Base-by-base conservation (phyloP, 495 filamentous ascomycete genomes). In the Lepidopterella palustris region DNA sequence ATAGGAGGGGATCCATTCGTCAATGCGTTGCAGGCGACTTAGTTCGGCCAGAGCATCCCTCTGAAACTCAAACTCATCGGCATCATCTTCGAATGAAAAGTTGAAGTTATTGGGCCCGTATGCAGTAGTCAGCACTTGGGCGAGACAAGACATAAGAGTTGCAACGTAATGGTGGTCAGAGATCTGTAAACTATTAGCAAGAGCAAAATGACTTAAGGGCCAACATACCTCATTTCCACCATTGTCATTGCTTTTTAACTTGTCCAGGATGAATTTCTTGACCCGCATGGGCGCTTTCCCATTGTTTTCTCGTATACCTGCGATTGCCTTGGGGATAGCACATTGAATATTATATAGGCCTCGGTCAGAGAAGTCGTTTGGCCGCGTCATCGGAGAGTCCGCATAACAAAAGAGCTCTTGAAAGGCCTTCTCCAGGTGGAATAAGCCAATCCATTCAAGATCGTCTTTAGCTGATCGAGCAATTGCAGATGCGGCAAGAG, bases 181-280 rank as follows among this genome's bases (percentile, higher is more conserved):
- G 53, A 31, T 32, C 26, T 28, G 47, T 11, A 25, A 51, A 28
- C 6, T 51, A 21, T 51, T 51, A 51, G 13, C 13, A 28, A 18
- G 3, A 51, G 47, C 71, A 5, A 31, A 45, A 47, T 0, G 25
- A 68, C 23, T 65, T 35, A 21, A 8, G 9, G 29, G 20, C 26
- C 9, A 39, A 28, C 78, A 71, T 71, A 83, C 82, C 66, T 80
- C 78, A 65, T 97, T 97, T 59, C 86, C 85, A 0, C 84, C 83
- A 68, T 99, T 97, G 71, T 97, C 90, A 63, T 97, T 99, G 74
- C 89, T 90, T 48, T 87, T 86, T 25, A 99, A 74, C 72, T 91
- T 87, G 62, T 96, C 90, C 39, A 92, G 80, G 21, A 99, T 77
- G 70, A 95, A 96, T 10, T 77, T 80, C 57, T 90, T 87, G 8